Base-by-base conservation (phyloP, 106 monocot species). In the Posidonia australis region DNA sequence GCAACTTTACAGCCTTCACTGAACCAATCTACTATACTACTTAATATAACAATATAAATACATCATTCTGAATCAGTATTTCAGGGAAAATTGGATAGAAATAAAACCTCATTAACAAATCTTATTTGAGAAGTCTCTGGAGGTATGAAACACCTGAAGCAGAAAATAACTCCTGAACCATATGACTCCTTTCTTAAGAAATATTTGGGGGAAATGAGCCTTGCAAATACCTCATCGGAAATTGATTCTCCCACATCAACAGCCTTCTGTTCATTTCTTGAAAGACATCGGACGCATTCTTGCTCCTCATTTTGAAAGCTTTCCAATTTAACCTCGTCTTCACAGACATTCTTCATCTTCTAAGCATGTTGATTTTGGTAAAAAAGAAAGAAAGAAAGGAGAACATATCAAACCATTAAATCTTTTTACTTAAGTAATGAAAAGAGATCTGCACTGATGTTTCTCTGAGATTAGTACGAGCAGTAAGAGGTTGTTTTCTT, bases 181-280 rank as follows among this genome's bases (percentile, higher is more conserved):
- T 4, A 36, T 36, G 7, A 36, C 36, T 36, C 36, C 7, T 36
- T 36, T 2, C 7, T 36, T 4, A 36, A 36, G 7, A 36, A 58
- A 13, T 12, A 29, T 26, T 16, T 58, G 58, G 23, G 58, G 28
- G 29, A 58, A 17, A 58, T 49, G 61, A 42, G 11, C 41, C 24
- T 2, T 24, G 12, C 36, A 3, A 3, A 46, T 63, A 78, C 82
- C 82, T 82, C 77, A 49, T 82, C 82, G 25, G 82, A 82, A 49
- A 82, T 82, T 56, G 82, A 78, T 36, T 82, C 82, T 42, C 78
- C 71, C 60, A 12, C 46, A 65, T 63, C 67, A 49, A 60, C 60
- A 60, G 26, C 32, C 32, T 25, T 59, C 10, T 54, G 58, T 24
- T 77, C 66, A 31, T 43, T 54, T 53, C 28, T 67, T 43, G 60